Conservation (phyloP, 306 rosid genomes). For the Rubus parviflorus region DNA sequence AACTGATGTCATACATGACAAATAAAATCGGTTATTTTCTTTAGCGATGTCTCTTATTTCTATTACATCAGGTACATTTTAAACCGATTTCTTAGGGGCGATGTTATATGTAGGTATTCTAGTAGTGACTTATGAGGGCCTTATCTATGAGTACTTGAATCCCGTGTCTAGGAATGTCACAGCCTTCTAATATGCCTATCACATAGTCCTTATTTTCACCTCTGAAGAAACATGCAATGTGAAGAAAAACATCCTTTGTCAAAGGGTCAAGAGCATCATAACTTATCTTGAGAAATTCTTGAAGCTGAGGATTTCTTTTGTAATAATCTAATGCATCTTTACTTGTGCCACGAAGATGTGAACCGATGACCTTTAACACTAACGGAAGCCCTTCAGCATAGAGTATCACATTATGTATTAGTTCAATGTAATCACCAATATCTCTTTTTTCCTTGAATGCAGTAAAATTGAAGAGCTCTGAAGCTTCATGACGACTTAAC, state of each 20-base stretch:
- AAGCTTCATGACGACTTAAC: background rate
- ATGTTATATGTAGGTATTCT: no score
- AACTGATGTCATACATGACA: no score
- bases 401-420: background rate
- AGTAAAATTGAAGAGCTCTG: background rate
- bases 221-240: slow-evolving; percentile 42
- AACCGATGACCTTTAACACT: slow-evolving; percentile 43
- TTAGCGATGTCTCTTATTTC: no score
- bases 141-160: background rate
- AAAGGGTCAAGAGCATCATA: slow-evolving; percentile 24
- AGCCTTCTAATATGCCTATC: slow-evolving; percentile 27
- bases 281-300: slow-evolving; percentile 30
- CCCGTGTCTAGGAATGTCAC: slow-evolving; percentile 18
- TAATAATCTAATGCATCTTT: slow-evolving; percentile 19
- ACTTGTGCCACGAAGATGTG: slow-evolving; percentile 17
- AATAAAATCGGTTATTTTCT: no score
- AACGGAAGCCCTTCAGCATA: slow-evolving; percentile 30
- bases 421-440: background rate
- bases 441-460: background rate
- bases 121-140: no score
- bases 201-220: slow-evolving; percentile 22
- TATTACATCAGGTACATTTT: no score
- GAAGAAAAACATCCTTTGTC: slow-evolving; percentile 27
- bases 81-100: no score
- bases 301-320: slow-evolving; percentile 37